A percentile compares a stretch with the other conserved stretches of the same genome.
Conservation (phyloP, 2,329 filamentous ascomycete species). For the Apiospora malaysiana region DNA sequence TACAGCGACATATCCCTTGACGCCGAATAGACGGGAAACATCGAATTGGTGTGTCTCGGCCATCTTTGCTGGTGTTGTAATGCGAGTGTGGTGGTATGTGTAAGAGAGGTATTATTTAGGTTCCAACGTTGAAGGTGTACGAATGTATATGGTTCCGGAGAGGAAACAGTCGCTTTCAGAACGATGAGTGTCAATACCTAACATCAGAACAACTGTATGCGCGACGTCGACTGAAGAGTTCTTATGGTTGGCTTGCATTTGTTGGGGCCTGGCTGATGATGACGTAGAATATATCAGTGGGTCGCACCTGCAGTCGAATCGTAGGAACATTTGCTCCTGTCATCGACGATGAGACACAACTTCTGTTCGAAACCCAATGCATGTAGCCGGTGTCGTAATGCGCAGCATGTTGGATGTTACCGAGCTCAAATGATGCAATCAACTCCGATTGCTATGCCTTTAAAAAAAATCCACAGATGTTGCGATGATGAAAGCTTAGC, state of each 20-base stretch:
- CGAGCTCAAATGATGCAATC: not conserved
- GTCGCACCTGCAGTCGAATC: slow-evolving; percentile 8
- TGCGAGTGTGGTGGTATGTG: slow-evolving; percentile 8
- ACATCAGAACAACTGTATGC: not conserved
- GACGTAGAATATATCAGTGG: slow-evolving; percentile 23
- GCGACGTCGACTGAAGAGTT: not conserved
- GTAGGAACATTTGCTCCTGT: slow-evolving; percentile 24
- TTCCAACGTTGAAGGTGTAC: not conserved
- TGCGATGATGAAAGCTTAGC: not conserved
- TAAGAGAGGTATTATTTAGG: not conserved
- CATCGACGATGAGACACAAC: not conserved
- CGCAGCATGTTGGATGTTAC: not conserved
- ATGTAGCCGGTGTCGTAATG: not conserved
- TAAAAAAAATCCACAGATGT: not conserved
- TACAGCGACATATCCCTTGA: slow-evolving; percentile 43
- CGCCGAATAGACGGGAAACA: slow-evolving; percentile 40
- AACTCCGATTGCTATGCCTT: not conserved
- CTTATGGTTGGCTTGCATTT: slow-evolving; percentile 2
- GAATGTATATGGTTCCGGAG: not conserved
- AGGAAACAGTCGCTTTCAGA: not conserved
- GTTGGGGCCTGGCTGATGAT: slow-evolving; percentile 7
- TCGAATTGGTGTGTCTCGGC: slow-evolving; percentile 43
- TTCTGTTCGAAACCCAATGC: not conserved
- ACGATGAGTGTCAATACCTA: not conserved
- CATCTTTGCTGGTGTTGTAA: slow-evolving; percentile 31